These are phyloP conservation scores for Sarocladiaceae sp. DNA, from an alignment of 2,329 filamentous ascomycete genomes.

Conservation along the genomic window DNA sequence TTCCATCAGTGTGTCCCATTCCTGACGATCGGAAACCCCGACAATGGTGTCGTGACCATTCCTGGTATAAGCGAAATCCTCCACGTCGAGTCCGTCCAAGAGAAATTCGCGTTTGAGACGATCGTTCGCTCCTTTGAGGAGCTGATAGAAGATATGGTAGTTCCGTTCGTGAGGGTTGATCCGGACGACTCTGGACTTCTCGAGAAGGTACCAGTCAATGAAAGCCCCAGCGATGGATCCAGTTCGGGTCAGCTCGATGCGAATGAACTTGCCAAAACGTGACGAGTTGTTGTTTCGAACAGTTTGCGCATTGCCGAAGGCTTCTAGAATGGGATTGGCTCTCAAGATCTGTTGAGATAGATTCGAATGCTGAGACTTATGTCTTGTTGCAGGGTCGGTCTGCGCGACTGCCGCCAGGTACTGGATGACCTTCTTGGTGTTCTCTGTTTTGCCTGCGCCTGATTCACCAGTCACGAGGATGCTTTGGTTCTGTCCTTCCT, in stretches of 20 bases:
- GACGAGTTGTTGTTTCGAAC: constrained; percentile 98
- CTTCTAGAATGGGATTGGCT: constrained; percentile 95
- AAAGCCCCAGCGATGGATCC: constrained; percentile 93
- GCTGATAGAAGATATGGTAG: constrained; percentile 96
- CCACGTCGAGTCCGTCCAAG: constrained; percentile 68
- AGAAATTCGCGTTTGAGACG: constrained; percentile 73
- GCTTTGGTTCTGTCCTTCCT: constrained; percentile 93
- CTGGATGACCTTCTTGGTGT: constrained; percentile 99
- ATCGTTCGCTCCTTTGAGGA: constrained; percentile 76
- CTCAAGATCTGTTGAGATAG: constrained; percentile 94
- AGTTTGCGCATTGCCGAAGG: constrained; percentile 97
- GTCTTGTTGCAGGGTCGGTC: constrained; percentile 66
- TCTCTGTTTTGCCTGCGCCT: constrained; percentile 96
- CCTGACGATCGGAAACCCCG: constrained; percentile 83
- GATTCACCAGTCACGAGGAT: constrained; percentile 98
- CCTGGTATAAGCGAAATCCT: constrained; percentile 87
- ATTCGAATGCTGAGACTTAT: constrained; percentile 65
- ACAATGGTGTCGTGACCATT: constrained; percentile 88
- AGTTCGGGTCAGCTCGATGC: constrained; percentile 85
- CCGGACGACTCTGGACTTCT: constrained; percentile 95
- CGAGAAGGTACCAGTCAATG: constrained; percentile 97
- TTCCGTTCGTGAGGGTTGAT: constrained; percentile 87
- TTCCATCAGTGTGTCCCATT: constrained; percentile 88
- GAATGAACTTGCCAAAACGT: constrained; percentile 96
- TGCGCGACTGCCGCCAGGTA: constrained; percentile 94